Evolutionary conservation across 2,329 filamentous ascomycete species (phyloP).

Genomic region (Bipolaris victoriae): DNA sequence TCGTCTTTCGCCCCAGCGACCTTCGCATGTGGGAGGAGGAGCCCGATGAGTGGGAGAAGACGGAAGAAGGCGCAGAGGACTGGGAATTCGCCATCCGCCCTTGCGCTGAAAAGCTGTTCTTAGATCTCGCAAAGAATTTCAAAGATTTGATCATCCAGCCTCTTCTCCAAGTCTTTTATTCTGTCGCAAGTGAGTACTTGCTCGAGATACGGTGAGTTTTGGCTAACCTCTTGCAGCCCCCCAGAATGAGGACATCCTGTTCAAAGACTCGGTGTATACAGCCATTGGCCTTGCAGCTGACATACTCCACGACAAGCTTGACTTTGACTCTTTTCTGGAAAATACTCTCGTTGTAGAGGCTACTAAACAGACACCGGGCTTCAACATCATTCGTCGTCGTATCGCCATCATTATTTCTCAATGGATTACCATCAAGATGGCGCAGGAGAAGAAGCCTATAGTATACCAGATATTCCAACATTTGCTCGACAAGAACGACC

Average conservation of each 20-base stretch:
- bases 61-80: slow-evolving; percentile 78
- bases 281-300: slow-evolving; percentile 86
- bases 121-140: slow-evolving; percentile 89
- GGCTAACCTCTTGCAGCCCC: slow-evolving; percentile 50
- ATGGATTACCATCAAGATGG: slow-evolving; percentile 83
- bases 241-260: slow-evolving; percentile 72
- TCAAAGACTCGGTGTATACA: slow-evolving; percentile 94
- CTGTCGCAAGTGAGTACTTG: slow-evolving; percentile 67
- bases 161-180: slow-evolving; percentile 80
- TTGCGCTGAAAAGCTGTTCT: slow-evolving; percentile 90
- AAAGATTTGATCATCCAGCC: slow-evolving; percentile 81
- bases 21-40: slow-evolving; percentile 92
- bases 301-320: slow-evolving; percentile 73
- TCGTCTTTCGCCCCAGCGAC: slow-evolving; percentile 84
- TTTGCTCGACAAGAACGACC: slow-evolving; percentile 77
- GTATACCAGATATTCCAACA: slow-evolving; percentile 91
- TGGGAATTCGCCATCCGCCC: slow-evolving; percentile 93
- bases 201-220: background rate
- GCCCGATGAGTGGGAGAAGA: slow-evolving; percentile 92
- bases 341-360: slow-evolving; percentile 79
- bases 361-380: slow-evolving; percentile 69
- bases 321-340: slow-evolving; percentile 81
- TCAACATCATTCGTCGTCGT: slow-evolving; percentile 83
- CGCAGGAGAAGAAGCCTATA: slow-evolving; percentile 69
- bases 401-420: slow-evolving; percentile 88